phyloP scores from a whole-genome alignment of 1,284 basidiomycete species.

The Marasmius tenuissimus region DNA sequence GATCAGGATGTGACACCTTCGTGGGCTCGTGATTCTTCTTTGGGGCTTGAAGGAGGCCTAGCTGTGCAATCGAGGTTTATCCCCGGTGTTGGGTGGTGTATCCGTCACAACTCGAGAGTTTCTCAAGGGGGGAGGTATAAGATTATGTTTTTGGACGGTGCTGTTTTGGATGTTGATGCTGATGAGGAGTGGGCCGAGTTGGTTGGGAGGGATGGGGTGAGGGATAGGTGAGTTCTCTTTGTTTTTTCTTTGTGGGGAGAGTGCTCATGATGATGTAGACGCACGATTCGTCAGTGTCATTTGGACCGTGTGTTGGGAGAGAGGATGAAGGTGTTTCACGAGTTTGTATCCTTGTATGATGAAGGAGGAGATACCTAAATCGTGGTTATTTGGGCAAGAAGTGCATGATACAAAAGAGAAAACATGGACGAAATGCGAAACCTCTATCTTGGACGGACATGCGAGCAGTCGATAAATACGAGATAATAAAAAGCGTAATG shows the following conservation, averaged over 20 bases:
- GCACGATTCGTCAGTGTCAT: conserved; percentile 33
- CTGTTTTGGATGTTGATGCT: conserved; percentile 39
- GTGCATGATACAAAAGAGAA: background rate
- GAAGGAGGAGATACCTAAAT: conserved; percentile 10
- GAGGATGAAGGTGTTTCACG: conserved; percentile 42
- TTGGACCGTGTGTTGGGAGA: conserved; percentile 33
- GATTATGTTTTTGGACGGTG: conserved; percentile 49
- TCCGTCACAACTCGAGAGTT: conserved; percentile 34
- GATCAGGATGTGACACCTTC: no score
- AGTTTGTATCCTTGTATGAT: conserved; percentile 43
- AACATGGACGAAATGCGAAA: no score
- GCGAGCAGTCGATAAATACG: no score
- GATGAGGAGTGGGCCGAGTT: conserved; percentile 42
- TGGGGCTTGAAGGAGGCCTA: no score
- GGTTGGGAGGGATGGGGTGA: conserved; percentile 24
- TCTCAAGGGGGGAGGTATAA: conserved; percentile 39
- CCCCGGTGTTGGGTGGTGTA: conserved; percentile 44
- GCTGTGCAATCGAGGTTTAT: conserved; percentile 35
- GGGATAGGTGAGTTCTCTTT: conserved; percentile 25
- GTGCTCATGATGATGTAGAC: conserved; percentile 20
- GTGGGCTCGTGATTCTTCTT: no score
- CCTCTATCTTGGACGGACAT: no score
- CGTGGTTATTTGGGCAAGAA: background rate
- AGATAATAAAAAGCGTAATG: background rate
- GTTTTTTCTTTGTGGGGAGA: background rate